phyloP scores from a whole-genome alignment of 139 green algal genomes.

The Zygnema circumcarinatum region DNA sequence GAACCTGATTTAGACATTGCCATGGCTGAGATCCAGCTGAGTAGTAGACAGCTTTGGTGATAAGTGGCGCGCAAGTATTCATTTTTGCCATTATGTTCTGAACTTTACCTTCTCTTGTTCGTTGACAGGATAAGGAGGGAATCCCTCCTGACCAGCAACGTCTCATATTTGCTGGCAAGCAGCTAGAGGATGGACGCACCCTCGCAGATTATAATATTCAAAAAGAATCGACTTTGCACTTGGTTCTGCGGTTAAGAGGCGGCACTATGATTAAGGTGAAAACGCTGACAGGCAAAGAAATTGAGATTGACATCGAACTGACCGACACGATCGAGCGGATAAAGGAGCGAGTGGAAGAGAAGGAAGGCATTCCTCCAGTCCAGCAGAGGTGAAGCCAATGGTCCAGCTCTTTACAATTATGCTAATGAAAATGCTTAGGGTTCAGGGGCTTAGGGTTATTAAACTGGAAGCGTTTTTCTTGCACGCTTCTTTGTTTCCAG shows the following conservation, averaged over 20 bases:
- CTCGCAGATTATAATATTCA: slow-evolving; percentile 72
- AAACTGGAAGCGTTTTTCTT: too few species aligned
- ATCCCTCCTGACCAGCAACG: slow-evolving; percentile 69
- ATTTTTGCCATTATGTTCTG: neutral
- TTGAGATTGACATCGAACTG: slow-evolving; percentile 99
- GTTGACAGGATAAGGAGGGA: slow-evolving; percentile 61
- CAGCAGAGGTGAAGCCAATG: slow-evolving; percentile 86
- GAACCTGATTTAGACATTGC: too few species aligned
- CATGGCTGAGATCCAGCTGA: too few species aligned
- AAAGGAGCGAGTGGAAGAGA: slow-evolving; percentile 99
- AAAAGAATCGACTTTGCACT: slow-evolving; percentile 70
- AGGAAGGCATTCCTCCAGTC: slow-evolving; percentile 98
- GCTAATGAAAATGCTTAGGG: too few species aligned
- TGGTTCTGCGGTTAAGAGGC: slow-evolving; percentile 68
- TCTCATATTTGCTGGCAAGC: slow-evolving; percentile 71
- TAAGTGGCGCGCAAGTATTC: neutral
- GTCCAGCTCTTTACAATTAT: neutral
- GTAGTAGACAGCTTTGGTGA: too few species aligned
- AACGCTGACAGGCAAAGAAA: slow-evolving; percentile 99
- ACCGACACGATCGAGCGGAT: slow-evolving; percentile 96
- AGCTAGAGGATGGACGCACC: slow-evolving; percentile 68
- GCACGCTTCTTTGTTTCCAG: too few species aligned
- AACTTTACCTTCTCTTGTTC: neutral
- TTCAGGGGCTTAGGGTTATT: too few species aligned
- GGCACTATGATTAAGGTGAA: slow-evolving; percentile 82